Evolutionary conservation across 2,329 filamentous ascomycete species (phyloP).

Genomic region (Diaporthe citrichinensis): DNA sequence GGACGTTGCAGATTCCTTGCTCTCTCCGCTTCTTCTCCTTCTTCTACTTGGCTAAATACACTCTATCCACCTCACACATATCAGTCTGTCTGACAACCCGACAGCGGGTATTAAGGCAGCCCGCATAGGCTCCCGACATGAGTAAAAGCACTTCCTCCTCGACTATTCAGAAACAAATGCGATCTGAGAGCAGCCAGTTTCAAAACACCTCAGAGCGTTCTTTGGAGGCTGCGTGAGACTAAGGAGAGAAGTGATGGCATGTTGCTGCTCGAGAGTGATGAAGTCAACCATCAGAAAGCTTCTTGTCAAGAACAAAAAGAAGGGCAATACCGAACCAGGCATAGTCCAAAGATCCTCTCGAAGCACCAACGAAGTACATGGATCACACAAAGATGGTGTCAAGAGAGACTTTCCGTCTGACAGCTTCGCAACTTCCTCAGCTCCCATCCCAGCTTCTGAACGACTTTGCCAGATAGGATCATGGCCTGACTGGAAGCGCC

Average conservation of each 20-base stretch:
- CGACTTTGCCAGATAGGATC: neutral
- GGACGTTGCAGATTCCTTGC: neutral
- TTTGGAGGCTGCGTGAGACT: neutral
- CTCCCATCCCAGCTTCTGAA: neutral
- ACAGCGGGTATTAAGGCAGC: no score
- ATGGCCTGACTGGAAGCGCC: neutral
- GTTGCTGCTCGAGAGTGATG: neutral
- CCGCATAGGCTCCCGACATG: no score
- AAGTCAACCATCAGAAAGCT: neutral
- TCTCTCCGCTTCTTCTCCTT: no score
- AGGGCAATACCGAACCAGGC: neutral
- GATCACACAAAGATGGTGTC: neutral
- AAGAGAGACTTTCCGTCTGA: no score
- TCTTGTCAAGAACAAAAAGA: no score
- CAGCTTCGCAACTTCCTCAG: neutral
- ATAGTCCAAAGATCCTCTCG: neutral
- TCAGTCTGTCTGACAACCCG: neutral
- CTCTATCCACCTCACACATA: neutral
- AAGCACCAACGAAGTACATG: neutral
- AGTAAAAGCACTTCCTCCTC: no score
- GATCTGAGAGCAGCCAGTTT: no score
- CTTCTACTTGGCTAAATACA: neutral
- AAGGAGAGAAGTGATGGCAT: neutral
- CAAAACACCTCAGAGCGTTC: no score
- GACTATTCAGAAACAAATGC: no score